Evolutionary conservation across 805 yeast species (phyloP).

Genomic region (Candida maris): DNA sequence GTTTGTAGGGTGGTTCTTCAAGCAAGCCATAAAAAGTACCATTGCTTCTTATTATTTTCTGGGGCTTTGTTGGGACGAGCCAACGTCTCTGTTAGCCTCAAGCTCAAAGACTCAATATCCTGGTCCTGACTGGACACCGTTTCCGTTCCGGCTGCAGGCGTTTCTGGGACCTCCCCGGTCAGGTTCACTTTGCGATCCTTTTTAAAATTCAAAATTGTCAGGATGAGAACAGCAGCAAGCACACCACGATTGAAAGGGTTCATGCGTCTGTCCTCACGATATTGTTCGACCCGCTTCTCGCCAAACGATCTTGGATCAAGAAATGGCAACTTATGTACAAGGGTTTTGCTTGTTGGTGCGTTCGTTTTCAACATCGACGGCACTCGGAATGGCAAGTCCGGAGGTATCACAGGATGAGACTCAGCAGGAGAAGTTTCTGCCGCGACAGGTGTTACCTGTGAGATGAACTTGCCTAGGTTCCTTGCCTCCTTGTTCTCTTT

Average conservation of each 20-base stretch:
- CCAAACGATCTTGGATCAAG: slow-evolving; percentile 38
- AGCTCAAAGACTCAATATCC: slow-evolving; percentile 14
- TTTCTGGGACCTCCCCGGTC: slow-evolving; percentile 30
- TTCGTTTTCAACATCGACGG: slow-evolving; percentile 34
- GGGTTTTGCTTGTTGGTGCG: slow-evolving; percentile 28
- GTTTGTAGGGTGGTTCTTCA: slow-evolving; percentile 18
- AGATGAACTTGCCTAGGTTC: slow-evolving; percentile 10
- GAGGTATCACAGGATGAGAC: slow-evolving; percentile 36
- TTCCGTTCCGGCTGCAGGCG: slow-evolving; percentile 25
- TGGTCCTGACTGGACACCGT: slow-evolving; percentile 9
- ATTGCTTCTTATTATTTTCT: slow-evolving; percentile 27
- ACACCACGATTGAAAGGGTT: slow-evolving; percentile 57
- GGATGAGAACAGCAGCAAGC: slow-evolving; percentile 44
- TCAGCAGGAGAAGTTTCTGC: not conserved
- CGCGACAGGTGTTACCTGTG: slow-evolving; percentile 3
- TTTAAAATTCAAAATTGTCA: slow-evolving; percentile 49
- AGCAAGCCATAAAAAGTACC: slow-evolving; percentile 53
- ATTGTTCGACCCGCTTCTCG: slow-evolving; percentile 38
- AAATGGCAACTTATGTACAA: slow-evolving; percentile 33
- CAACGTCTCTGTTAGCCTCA: slow-evolving; percentile 8
- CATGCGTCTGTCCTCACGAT: slow-evolving; percentile 47
- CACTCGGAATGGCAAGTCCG: slow-evolving; percentile 54
- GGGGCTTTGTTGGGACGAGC: not conserved
- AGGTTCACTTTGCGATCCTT: slow-evolving; percentile 43
- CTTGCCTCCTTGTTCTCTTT: slow-evolving; percentile 2